phyloP scores from a whole-genome alignment of 1,284 basidiomycete genomes.

The Neotropicomus parvogracilis region DNA sequence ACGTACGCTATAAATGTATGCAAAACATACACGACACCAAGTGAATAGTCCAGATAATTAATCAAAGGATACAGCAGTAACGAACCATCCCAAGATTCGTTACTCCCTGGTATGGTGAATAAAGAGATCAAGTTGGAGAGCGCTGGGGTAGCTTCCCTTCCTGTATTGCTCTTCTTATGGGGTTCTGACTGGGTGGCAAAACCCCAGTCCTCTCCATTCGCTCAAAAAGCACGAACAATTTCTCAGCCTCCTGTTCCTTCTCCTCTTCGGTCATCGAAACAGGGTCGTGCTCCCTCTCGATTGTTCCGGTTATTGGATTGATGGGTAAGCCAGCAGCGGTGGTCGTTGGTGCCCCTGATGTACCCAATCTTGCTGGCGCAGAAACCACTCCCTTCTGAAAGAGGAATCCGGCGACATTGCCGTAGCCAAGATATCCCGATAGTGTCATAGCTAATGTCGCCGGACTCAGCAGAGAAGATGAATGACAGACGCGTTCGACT shows the following conservation, averaged over 20 bases:
- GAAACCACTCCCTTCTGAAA: slow-evolving; percentile 83
- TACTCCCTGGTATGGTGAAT: too few species aligned
- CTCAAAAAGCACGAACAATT: slow-evolving; percentile 86
- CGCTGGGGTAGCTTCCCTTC: slow-evolving; percentile 37
- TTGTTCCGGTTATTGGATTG: slow-evolving; percentile 79
- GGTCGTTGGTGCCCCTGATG: slow-evolving; percentile 32
- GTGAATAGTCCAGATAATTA: not conserved
- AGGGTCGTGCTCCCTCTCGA: slow-evolving; percentile 38
- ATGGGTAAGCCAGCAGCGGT: slow-evolving; percentile 48
- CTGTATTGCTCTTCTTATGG: slow-evolving; percentile 67
- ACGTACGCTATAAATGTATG: not conserved
- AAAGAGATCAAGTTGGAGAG: too few species aligned
- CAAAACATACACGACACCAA: not conserved
- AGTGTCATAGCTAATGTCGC: slow-evolving; percentile 55
- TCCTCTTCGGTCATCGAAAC: slow-evolving; percentile 85
- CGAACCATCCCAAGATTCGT: too few species aligned
- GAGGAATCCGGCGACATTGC: slow-evolving; percentile 88
- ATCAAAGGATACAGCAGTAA: not conserved
- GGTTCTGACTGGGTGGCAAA: slow-evolving; percentile 62
- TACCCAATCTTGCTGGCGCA: slow-evolving; percentile 39
- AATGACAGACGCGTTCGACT: slow-evolving; percentile 24
- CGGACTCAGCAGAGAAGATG: not conserved
- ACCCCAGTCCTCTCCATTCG: slow-evolving; percentile 74
- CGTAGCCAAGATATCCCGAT: slow-evolving; percentile 80
- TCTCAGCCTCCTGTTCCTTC: slow-evolving; percentile 87